Conservation (phyloP, 2,329 filamentous ascomycete species). For the Teratosphaeriaceae sp. region DNA sequence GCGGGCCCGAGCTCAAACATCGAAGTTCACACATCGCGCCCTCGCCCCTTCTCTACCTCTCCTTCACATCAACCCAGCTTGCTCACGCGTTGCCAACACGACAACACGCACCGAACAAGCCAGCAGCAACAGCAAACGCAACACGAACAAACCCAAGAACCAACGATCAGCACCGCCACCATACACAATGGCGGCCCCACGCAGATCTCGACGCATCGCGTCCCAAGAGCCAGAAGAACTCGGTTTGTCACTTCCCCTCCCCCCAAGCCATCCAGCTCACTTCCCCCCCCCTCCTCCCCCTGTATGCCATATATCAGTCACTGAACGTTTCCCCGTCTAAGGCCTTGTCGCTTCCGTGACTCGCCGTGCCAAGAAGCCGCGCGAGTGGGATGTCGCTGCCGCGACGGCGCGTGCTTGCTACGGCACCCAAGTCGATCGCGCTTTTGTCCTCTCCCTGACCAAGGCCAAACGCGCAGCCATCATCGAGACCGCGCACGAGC, state of each 20-base stretch:
- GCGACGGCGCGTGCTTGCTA: not conserved
- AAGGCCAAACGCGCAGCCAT: slow-evolving; percentile 3
- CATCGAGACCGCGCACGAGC: not conserved
- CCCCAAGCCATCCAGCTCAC: not conserved
- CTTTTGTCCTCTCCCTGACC: slow-evolving; percentile 1
- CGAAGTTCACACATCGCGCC: too few species aligned
- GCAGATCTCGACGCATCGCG: not conserved
- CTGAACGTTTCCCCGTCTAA: slow-evolving; percentile 1
- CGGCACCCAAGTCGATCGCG: slow-evolving; percentile 2
- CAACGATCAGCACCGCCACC: not conserved
- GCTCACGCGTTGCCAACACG: too few species aligned
- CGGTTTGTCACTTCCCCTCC: not conserved
- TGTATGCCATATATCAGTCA: not conserved
- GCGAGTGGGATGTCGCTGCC: not conserved
- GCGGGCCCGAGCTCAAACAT: too few species aligned
- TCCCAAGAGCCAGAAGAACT: not conserved
- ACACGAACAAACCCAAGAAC: too few species aligned
- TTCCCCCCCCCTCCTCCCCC: not conserved
- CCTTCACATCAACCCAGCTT: too few species aligned
- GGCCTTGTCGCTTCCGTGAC: not conserved
- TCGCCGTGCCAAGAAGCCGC: not conserved
- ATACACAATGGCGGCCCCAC: not conserved
- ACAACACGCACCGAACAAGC: too few species aligned
- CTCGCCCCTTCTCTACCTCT: too few species aligned
- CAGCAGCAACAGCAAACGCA: too few species aligned